Evolutionary conservation across 2,329 filamentous ascomycete genomes (phyloP).

Genomic region (Neospermospora avenae): DNA sequence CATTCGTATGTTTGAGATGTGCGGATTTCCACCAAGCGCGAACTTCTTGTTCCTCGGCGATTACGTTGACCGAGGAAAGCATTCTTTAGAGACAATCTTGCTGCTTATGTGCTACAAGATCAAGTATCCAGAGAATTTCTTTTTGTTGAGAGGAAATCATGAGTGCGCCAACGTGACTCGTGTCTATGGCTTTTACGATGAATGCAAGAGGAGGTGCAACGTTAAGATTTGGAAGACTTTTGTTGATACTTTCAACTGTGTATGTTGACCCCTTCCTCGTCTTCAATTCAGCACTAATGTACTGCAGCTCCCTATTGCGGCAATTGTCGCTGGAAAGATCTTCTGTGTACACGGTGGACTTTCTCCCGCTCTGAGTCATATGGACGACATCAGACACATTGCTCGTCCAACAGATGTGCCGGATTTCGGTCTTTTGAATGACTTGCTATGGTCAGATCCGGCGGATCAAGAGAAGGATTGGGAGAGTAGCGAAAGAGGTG

Average conservation of each 20-base stretch:
- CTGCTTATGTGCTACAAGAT: constrained; percentile 94
- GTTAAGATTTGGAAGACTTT: constrained; percentile 99
- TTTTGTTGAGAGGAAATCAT: constrained; percentile 89
- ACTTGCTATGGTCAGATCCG: constrained; percentile 94
- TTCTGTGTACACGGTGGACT: constrained; percentile 96
- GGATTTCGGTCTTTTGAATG: constrained; percentile 92
- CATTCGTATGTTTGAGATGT: constrained; percentile 98
- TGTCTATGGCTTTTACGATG: constrained; percentile 97
- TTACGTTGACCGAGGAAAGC: constrained; percentile 95
- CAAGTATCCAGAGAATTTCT: constrained; percentile 97
- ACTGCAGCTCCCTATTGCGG: constrained; percentile 72
- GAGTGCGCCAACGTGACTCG: constrained; percentile 95
- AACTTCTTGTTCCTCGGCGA: constrained; percentile 96
- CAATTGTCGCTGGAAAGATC: constrained; percentile 96
- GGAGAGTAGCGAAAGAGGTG: constrained; percentile 95
- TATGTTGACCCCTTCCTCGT: constrained; percentile 19
- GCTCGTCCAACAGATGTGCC: constrained; percentile 94
- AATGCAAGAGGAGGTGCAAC: constrained; percentile 94
- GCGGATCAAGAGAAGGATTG: constrained; percentile 98
- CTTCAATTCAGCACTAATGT: constrained; percentile 16
- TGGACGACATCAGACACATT: constrained; percentile 98
- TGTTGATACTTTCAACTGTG: constrained; percentile 90
- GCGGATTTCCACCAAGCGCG: constrained; percentile 85
- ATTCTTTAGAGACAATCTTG: constrained; percentile 91
- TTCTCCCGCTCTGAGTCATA: constrained; percentile 87